Evolutionary conservation across 106 monocot species (phyloP).

Genomic region (Dendrobium chrysotoxum): DNA sequence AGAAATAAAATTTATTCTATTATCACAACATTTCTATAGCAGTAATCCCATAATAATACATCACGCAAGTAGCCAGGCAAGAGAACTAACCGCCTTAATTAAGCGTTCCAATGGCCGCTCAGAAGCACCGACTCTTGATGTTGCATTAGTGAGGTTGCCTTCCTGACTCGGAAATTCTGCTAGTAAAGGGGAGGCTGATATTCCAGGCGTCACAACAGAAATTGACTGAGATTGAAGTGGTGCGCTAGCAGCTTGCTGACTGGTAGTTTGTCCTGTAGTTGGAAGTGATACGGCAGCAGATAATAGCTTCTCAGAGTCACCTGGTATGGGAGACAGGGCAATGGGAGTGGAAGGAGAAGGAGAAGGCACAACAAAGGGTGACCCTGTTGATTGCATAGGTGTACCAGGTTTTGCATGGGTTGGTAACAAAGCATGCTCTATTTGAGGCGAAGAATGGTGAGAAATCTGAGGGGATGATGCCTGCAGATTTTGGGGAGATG

Average conservation of each 20-base stretch:
- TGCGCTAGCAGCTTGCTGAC: constrained; percentile 24
- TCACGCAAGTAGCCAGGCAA: not conserved
- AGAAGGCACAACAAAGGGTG: constrained; percentile 67
- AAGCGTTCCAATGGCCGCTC: constrained; percentile 72
- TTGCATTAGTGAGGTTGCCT: constrained; percentile 37
- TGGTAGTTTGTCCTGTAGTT: constrained; percentile 26
- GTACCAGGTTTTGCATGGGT: constrained; percentile 64
- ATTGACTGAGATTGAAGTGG: constrained; percentile 40
- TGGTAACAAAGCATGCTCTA: constrained; percentile 57
- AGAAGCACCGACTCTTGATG: constrained; percentile 30
- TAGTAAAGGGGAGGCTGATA: constrained; percentile 87
- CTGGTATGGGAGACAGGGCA: constrained; percentile 67
- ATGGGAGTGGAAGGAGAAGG: constrained; percentile 81
- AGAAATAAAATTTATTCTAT: not conserved
- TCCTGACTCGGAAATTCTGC: constrained; percentile 59
- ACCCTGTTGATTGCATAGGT: constrained; percentile 56
- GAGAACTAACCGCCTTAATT: constrained; percentile 65
- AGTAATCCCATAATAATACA: not conserved
- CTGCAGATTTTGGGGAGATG: constrained; percentile 84
- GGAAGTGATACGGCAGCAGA: constrained; percentile 34
- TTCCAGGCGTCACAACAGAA: constrained; percentile 76
- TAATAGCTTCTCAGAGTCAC: constrained; percentile 61
- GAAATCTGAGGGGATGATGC: constrained; percentile 89
- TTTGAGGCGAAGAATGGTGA: constrained; percentile 86
- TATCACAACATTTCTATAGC: not conserved